Evolutionary conservation across 169 alveolate genomes (phyloP).

Genomic region (Sarcocystis neurona): DNA sequence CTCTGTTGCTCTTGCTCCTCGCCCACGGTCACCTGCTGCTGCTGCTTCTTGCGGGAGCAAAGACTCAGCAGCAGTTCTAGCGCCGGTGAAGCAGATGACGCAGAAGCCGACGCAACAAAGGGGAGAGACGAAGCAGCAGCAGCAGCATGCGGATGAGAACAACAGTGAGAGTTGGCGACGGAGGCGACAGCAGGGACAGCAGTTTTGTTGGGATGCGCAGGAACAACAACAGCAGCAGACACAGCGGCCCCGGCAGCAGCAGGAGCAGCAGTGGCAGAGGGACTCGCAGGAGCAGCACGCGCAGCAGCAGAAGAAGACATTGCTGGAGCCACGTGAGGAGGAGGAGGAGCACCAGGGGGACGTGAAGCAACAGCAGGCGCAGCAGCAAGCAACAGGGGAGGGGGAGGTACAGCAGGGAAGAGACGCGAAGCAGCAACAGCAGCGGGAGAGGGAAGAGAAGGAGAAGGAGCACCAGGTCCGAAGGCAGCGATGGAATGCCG

Average conservation of each 20-base stretch:
- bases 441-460: background rate
- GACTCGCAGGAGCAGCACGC: too few species aligned
- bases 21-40: too few species aligned
- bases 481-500: slow-evolving; percentile 21
- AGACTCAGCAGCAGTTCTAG: background rate
- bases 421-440: background rate
- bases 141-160: too few species aligned
- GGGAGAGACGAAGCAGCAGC: background rate
- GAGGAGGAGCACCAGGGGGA: background rate
- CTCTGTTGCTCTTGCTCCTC: too few species aligned
- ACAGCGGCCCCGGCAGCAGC: too few species aligned
- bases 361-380: background rate
- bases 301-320: too few species aligned
- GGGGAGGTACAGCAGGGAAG: background rate
- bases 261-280: too few species aligned
- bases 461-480: background rate
- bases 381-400: background rate
- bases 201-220: too few species aligned
- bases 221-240: too few species aligned
- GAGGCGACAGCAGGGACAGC: too few species aligned
- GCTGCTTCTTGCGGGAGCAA: too few species aligned
- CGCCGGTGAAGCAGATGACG: background rate
- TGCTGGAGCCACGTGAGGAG: background rate
- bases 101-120: background rate
- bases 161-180: too few species aligned